Percentiles rank a stretch among this genome's conserved stretches.
These are phyloP conservation scores for Magnusiomyces fungicola DNA, from an alignment of 1,139 yeast genomes.

Conservation along the genomic window DNA sequence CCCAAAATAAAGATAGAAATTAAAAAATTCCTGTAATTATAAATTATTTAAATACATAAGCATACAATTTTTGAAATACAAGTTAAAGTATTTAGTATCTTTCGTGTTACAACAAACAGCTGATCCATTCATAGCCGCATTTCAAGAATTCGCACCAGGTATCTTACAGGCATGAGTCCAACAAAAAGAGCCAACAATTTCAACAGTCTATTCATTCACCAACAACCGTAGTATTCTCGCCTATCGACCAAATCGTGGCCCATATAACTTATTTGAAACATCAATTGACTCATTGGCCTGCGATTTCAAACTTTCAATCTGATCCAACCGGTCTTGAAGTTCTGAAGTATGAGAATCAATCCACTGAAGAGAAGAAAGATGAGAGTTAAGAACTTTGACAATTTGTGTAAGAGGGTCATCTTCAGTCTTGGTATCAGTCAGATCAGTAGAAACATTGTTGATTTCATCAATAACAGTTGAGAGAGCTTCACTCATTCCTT, in stretches of 20 bases:
- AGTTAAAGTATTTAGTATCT: too few species aligned
- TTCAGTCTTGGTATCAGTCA: slow-evolving; percentile 36
- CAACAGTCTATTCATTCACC: too few species aligned
- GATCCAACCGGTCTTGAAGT: slow-evolving; percentile 58
- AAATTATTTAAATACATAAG: too few species aligned
- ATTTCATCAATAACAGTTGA: slow-evolving; percentile 75
- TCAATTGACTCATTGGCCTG: slow-evolving; percentile 20
- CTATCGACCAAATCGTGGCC: slow-evolving; percentile 1
- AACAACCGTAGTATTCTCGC: too few species aligned
- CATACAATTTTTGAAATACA: too few species aligned
- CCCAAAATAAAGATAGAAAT: too few species aligned
- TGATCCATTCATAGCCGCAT: too few species aligned
- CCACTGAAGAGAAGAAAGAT: slow-evolving; percentile 82
- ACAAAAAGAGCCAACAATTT: too few species aligned
- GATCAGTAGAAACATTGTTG: slow-evolving; percentile 76
- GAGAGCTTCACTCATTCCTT: slow-evolving; percentile 66
- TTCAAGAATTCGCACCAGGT: too few species aligned
- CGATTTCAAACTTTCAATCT: slow-evolving; percentile 26
- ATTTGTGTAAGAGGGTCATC: slow-evolving; percentile 51
- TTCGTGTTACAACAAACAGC: too few species aligned
- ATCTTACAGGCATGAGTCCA: too few species aligned
- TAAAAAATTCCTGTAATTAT: too few species aligned
- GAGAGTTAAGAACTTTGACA: slow-evolving; percentile 77
- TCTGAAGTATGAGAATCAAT: slow-evolving; percentile 66
- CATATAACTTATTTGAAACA: slow-evolving; percentile 11